Percentiles rank a stretch among this genome's conserved stretches.
Conservation (phyloP, 176 grass and related monocot species). For the Oryza longistaminata region DNA sequence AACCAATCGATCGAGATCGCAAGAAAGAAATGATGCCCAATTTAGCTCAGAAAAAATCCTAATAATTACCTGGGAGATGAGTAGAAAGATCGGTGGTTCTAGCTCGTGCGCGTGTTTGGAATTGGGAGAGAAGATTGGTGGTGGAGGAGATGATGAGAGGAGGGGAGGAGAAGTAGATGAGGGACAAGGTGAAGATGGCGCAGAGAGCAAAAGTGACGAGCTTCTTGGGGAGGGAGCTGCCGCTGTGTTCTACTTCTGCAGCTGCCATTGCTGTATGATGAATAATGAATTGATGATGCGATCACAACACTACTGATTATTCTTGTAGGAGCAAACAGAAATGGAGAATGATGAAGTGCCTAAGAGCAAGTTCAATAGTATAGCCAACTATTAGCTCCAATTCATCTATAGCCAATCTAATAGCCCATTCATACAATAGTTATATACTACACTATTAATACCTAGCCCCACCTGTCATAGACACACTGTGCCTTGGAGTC, state of each 20-base stretch:
- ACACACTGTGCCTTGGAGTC: too few relatives aligned
- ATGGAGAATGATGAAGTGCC: neutral
- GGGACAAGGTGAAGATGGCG: conserved; percentile 14
- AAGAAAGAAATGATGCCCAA: too few relatives aligned
- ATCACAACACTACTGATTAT: neutral
- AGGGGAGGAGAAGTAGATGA: conserved; percentile 17
- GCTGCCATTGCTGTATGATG: neutral
- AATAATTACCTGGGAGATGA: neutral
- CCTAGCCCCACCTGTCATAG: too few relatives aligned
- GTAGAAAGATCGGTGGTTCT: neutral
- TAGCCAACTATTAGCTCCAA: too few relatives aligned
- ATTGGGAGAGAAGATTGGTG: neutral
- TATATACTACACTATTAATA: too few relatives aligned
- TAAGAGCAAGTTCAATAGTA: too few relatives aligned
- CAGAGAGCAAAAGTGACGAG: neutral
- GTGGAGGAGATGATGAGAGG: neutral
- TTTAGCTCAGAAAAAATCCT: too few relatives aligned
- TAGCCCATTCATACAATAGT: too few relatives aligned
- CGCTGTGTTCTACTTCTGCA: neutral
- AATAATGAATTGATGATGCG: neutral
- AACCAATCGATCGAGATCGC: too few relatives aligned
- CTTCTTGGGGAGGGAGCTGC: neutral
- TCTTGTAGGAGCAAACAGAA: neutral
- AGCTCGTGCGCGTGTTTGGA: neutral
- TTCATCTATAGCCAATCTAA: too few relatives aligned